Evolutionary conservation across 495 filamentous ascomycete genomes (phyloP), one percentile per base, ranked within the genome.

Genomic region (Aspergillus cavernicola): DNA sequence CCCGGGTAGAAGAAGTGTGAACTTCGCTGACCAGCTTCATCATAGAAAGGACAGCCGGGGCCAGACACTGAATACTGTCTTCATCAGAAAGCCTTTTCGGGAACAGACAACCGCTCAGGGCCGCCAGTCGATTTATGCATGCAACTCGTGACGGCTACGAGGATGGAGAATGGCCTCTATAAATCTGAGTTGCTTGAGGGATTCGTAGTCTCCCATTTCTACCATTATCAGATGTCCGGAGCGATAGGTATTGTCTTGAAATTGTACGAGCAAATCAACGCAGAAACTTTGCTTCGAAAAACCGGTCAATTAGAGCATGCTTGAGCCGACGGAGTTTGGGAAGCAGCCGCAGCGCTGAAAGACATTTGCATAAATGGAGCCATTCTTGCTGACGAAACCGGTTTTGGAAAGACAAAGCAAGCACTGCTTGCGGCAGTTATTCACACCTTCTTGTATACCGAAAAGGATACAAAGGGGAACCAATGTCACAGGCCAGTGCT

Each of bases 351-450:
- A 28, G 8, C 10, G 4, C 40, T 43, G 9, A 43, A 43, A 6
- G 22, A 24, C 40, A 13, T 43, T 43, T 43, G 40, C 22, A 6
- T 43, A 7, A 15, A 43, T 29, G 40, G 40, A 6, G 40, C 40
- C 11, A 28, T 43, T 4, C 40, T 43, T 13, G 40, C 40, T 1
- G 40, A 43, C 13, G 40, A 43, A 12, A 43, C 40, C 23, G 40
- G 40, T 8, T 43, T 43, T 28, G 40, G 40, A 3, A 43, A 43
- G 22, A 43, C 40, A 24, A 43, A 43, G 40, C 40, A 43, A 43
- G 7, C 40, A n/a, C 28, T 43, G 22, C 40, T 43, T n/a, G 40
- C 40, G 10, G 40, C 40, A 9, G 40, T 43, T 5, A 9, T 43
- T 13, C 40, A 43, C 13, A 43, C 22, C 2, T 28, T 43, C 23